These are phyloP conservation scores for Datisca glomerata DNA, from an alignment of 306 rosid genomes.

Conservation along the genomic window DNA sequence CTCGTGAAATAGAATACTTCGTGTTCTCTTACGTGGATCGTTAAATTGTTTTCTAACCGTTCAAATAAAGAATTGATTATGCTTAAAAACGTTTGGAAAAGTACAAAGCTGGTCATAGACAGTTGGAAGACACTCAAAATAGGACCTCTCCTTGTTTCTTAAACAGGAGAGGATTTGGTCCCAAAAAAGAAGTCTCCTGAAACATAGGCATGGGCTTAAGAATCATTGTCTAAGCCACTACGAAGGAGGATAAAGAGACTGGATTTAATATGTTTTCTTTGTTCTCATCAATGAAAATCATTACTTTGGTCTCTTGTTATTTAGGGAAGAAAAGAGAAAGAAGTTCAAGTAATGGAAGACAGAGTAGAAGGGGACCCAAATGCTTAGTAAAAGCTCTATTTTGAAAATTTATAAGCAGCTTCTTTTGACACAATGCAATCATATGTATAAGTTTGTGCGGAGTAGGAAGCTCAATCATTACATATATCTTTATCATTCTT, in stretches of 20 bases:
- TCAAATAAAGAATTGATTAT: no score
- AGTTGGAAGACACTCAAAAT: no score
- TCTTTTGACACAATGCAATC: constrained; percentile 17
- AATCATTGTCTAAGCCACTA: constrained; percentile 27
- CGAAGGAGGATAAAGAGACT: background rate
- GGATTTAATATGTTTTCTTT: constrained; percentile 6
- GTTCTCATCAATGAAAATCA: constrained; percentile 29
- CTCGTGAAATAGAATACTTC: no score
- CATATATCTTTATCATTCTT: background rate
- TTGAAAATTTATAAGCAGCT: constrained; percentile 7
- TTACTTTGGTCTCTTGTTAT: constrained; percentile 7
- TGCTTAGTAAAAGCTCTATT: constrained; percentile 9
- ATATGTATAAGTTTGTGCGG: constrained; percentile 2
- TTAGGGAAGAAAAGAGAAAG: no score
- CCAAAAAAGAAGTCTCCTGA: constrained; percentile 8
- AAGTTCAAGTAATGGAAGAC: no score
- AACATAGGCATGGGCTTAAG: constrained; percentile 16
- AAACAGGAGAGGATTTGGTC: no score
- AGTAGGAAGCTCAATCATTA: background rate
- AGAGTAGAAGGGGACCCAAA: constrained; percentile 16
- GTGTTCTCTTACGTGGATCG: no score
- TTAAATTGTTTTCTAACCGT: no score
- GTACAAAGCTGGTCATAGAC: no score
- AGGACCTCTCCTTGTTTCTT: no score
- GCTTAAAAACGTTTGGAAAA: no score